Evolutionary conservation across 2,329 filamentous ascomycete genomes (phyloP).

Genomic region (Phaeosphaeriaceae sp.): DNA sequence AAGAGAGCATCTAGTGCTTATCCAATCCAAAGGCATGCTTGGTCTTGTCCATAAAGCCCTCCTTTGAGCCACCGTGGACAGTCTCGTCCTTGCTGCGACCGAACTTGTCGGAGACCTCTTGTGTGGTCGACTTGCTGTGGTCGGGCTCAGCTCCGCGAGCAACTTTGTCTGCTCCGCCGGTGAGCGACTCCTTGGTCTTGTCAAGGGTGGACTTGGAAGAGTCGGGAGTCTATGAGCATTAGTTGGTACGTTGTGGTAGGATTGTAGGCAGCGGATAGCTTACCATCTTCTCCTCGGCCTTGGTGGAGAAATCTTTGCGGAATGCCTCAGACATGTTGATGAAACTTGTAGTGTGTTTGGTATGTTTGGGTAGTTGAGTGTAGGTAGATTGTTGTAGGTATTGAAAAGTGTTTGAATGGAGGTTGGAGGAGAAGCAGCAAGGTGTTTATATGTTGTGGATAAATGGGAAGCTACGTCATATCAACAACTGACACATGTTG

Average conservation of each 20-base stretch:
- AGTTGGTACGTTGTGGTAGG: constrained; percentile 1
- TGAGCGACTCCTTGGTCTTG: constrained; percentile 63
- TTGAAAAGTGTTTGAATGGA: constrained; percentile 12
- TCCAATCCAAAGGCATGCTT: constrained; percentile 56
- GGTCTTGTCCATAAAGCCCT: constrained; percentile 54
- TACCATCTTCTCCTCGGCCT: constrained; percentile 59
- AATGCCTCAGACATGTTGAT: constrained; percentile 64
- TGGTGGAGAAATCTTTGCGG: constrained; percentile 66
- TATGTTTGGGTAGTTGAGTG: constrained; percentile 13
- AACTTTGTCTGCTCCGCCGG: constrained; percentile 62
- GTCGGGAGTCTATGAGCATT: constrained; percentile 58
- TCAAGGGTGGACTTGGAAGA: constrained; percentile 66
- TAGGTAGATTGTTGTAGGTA: constrained; percentile 20
- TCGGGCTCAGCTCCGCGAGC: constrained; percentile 52
- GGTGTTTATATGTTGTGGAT: constrained; percentile 15
- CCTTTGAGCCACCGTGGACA: constrained; percentile 46
- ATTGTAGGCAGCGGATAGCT: not conserved
- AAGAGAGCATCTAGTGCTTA: constrained; percentile 43
- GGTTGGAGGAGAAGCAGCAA: constrained; percentile 20
- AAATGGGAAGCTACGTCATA: constrained; percentile 32
- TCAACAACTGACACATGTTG: constrained; percentile 8
- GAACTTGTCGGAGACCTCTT: constrained; percentile 54
- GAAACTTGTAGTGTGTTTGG: constrained; percentile 30
- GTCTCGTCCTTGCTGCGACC: constrained; percentile 48
- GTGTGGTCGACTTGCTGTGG: constrained; percentile 60